A percentile compares a stretch with the other conserved stretches of the same genome.
phyloP scores from a whole-genome alignment of 192 early-diverging fungal genomes.

The Mortierella claussenii region DNA sequence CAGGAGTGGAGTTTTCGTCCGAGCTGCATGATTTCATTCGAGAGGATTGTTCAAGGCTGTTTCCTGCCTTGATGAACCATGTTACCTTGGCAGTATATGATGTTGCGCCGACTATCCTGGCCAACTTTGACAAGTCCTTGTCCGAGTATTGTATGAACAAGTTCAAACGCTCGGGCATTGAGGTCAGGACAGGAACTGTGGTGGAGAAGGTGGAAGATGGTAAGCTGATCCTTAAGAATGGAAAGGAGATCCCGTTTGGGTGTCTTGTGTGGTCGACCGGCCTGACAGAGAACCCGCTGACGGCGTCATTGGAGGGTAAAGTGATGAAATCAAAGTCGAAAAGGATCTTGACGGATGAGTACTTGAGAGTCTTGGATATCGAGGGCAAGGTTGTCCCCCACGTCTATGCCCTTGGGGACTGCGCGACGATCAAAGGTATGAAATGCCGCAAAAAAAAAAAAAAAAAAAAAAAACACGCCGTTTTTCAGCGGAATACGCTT shows the following conservation, averaged over 20 bases:
- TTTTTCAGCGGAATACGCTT: too few species aligned
- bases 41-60: constrained; percentile 82
- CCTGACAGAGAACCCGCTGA: constrained; percentile 66
- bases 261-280: constrained; percentile 75
- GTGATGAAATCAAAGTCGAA: constrained; percentile 29
- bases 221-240: constrained; percentile 62
- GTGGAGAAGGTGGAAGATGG: constrained; percentile 69
- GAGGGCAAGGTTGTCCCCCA: constrained; percentile 50
- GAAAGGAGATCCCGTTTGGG: constrained; percentile 50
- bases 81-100: constrained; percentile 80
- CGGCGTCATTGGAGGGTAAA: constrained; percentile 49
- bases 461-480: neutral
- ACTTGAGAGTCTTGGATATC: constrained; percentile 77
- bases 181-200: constrained; percentile 72
- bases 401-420: constrained; percentile 90
- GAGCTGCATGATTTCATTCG: constrained; percentile 79
- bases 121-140: constrained; percentile 79
- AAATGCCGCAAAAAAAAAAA: neutral
- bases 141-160: constrained; percentile 77
- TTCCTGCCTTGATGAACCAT: constrained; percentile 71
- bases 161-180: constrained; percentile 82
- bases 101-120: constrained; percentile 81
- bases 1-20: constrained; percentile 59
- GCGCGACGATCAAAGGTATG: constrained; percentile 78
- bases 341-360: constrained; percentile 79